Evolutionary conservation across 1,139 yeast species (phyloP), one percentile per base, ranked within the genome.

Genomic region (Taphrina betulina): DNA sequence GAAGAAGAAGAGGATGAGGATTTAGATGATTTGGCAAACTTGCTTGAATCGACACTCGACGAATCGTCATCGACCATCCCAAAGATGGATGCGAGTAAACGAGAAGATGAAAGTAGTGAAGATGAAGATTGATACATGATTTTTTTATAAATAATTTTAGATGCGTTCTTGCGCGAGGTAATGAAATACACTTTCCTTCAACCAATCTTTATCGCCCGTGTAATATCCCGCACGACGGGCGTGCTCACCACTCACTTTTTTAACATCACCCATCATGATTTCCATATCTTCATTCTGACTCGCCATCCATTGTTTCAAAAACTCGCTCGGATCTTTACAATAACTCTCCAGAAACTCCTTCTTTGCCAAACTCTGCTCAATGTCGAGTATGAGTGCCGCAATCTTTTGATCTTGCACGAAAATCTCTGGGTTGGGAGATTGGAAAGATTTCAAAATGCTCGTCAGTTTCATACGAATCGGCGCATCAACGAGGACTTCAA

Each of bases 161-260:
- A 43, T 10, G 42, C 44, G 31, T 35, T 40, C 41, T 40, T 42
- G 44, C n/a, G 57, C 62, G 48, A 41, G 60, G 57, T 45, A 64
- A 33, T 24, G 58, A 24, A 62, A 62, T 12, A 64, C 57, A 48
- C 66, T 64, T 40, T 64, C 67, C 14, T 58, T 51, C 19, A 64
- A 53, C 58, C 64, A 61, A 28, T 61, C 63, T 35, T 44, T 41
- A 37, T 45, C 43, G 20, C 34, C 38, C 17, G 28, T 14, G 37
- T 63, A 64, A 43, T 53, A 63, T 19, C 40, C 60, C 10, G 66
- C 58, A 14, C 64, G 80, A 72, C 98, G 80, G 2, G 88, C 95
- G 28, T 81, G 75, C 67, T 92, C 97, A 70, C 90, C 97, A 67
- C 86, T 88, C 69, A 85, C 86, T 64, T 86, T 90, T 19, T 46